phyloP scores from a whole-genome alignment of 2,329 filamentous ascomycete genomes.

The Periconia macrospinosa region DNA sequence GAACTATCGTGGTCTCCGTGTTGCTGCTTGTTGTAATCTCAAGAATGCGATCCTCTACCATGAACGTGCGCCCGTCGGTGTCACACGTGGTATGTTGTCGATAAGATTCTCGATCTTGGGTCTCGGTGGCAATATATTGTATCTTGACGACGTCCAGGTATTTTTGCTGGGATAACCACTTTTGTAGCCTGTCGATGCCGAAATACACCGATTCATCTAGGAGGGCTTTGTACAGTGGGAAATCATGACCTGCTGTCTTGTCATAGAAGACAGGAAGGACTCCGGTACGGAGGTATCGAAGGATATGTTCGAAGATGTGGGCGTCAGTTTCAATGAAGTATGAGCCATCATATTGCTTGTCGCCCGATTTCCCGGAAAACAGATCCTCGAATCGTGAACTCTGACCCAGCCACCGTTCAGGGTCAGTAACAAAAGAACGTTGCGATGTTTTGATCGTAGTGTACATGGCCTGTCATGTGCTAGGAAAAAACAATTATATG shows the following conservation, averaged over 20 bases:
- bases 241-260: conserved; percentile 28
- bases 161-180: too few relatives aligned
- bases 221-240: conserved; percentile 32
- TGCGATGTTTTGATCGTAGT: conserved; percentile 10
- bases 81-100: too few relatives aligned
- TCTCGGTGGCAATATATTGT: too few relatives aligned
- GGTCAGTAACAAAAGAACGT: conserved; percentile 9
- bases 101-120: too few relatives aligned
- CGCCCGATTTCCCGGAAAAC: conserved; percentile 7
- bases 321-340: conserved; percentile 44
- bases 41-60: conserved; percentile 6
- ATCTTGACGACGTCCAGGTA: too few relatives aligned
- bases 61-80: conserved; percentile 1
- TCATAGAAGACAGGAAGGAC: conserved; percentile 41
- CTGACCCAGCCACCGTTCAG: conserved; percentile 6
- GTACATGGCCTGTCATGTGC: too few relatives aligned
- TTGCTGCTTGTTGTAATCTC: conserved; percentile 6
- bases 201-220: conserved; percentile 31
- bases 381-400: conserved; percentile 10
- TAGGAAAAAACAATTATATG: too few relatives aligned
- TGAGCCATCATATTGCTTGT: conserved; percentile 26
- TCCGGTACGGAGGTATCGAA: conserved; percentile 38
- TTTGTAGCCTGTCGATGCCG: too few relatives aligned
- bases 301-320: conserved; percentile 38
- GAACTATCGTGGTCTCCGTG: conserved; percentile 4